Evolutionary conservation across 2,329 filamentous ascomycete species (phyloP).

Genomic region (Septoria linicola): DNA sequence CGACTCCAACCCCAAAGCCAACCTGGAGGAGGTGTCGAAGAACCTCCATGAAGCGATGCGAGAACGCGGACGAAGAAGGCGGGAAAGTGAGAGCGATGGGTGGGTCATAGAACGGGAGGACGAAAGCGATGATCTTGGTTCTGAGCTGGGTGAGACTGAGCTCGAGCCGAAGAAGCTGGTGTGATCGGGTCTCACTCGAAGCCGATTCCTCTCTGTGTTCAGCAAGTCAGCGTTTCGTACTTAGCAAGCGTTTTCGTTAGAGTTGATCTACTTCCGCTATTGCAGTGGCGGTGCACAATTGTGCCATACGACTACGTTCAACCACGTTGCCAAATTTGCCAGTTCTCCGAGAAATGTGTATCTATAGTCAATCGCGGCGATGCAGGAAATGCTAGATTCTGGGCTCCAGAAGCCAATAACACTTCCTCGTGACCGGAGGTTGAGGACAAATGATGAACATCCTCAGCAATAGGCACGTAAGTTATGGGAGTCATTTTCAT

Average conservation of each 20-base stretch:
- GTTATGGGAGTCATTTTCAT: too few relatives aligned
- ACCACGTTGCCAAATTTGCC: too few relatives aligned
- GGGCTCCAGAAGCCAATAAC: too few relatives aligned
- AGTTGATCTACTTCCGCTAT: too few relatives aligned
- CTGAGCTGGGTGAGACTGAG: constrained; percentile 16
- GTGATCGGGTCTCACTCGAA: constrained; percentile 6
- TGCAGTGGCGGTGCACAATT: too few relatives aligned
- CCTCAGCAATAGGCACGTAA: too few relatives aligned
- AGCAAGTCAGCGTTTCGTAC: background rate
- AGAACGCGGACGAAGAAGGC: constrained; percentile 66
- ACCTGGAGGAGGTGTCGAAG: constrained; percentile 77
- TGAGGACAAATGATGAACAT: too few relatives aligned
- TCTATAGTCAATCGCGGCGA: too few relatives aligned
- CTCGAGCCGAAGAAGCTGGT: constrained; percentile 28
- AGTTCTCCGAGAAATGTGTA: too few relatives aligned
- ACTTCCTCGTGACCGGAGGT: too few relatives aligned
- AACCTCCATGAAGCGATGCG: constrained; percentile 84
- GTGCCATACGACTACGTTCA: too few relatives aligned
- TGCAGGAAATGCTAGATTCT: too few relatives aligned
- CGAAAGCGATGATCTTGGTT: constrained; percentile 23
- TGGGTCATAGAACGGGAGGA: constrained; percentile 27
- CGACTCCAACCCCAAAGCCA: constrained; percentile 58
- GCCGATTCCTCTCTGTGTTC: background rate
- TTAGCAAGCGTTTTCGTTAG: constrained; percentile 1
- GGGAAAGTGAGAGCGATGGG: constrained; percentile 38